These are phyloP conservation scores for Russula dissimulans DNA, from an alignment of 768 basidiomycete species.

Conservation along the genomic window DNA sequence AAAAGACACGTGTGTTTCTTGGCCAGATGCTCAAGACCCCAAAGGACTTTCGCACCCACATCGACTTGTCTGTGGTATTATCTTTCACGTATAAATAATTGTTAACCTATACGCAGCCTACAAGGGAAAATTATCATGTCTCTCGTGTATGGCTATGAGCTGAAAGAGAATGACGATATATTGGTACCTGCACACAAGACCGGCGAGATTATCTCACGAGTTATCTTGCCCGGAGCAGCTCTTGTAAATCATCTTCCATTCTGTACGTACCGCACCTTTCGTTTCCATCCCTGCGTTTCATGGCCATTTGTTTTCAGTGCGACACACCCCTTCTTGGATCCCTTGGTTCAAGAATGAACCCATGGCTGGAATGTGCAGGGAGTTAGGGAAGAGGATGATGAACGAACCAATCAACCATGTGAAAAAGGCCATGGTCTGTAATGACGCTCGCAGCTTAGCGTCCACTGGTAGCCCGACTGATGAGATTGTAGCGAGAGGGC, in stretches of 20 bases:
- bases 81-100: too few species aligned
- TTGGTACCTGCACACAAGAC: background rate
- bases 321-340: background rate
- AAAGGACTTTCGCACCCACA: background rate
- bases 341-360: background rate
- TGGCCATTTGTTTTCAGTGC: background rate
- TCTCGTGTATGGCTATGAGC: conserved; percentile 3
- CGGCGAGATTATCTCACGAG: background rate
- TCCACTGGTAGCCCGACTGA: background rate
- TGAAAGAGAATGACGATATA: background rate
- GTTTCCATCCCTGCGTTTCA: background rate
- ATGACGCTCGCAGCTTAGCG: too few species aligned
- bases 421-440: background rate
- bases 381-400: background rate
- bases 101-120: background rate
- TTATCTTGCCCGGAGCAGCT: conserved; percentile 1
- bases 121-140: conserved; percentile 1
- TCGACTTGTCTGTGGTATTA: background rate
- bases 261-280: background rate
- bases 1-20: background rate
- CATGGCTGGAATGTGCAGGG: background rate
- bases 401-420: background rate
- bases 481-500: background rate
- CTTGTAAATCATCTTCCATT: background rate
- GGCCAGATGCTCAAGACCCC: background rate